phyloP scores from a whole-genome alignment of 352 stramenopile species.

The Phytophthora podocarpi region DNA sequence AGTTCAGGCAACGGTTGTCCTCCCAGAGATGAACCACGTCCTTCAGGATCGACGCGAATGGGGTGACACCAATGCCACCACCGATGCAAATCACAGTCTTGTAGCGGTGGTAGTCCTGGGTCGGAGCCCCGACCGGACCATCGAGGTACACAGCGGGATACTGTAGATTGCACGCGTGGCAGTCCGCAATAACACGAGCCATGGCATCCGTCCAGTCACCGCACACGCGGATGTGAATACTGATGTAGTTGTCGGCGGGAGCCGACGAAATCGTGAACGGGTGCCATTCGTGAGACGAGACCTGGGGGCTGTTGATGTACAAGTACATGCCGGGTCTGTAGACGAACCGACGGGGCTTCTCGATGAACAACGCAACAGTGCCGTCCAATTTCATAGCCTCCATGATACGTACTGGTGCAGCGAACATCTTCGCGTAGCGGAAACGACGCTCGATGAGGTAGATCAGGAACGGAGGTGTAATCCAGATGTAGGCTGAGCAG shows the following conservation, averaged over 20 bases:
- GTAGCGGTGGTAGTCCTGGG: conserved; percentile 79
- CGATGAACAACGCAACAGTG: conserved; percentile 76
- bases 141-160: conserved; percentile 80
- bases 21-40: conserved; percentile 79
- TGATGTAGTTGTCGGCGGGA: conserved; percentile 82
- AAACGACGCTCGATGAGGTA: conserved; percentile 78
- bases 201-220: conserved; percentile 80
- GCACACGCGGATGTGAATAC: conserved; percentile 75
- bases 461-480: conserved; percentile 64
- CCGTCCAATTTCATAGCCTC: conserved; percentile 69
- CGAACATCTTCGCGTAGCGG: conserved; percentile 76
- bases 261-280: conserved; percentile 92
- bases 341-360: conserved; percentile 72
- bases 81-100: conserved; percentile 78
- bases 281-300: conserved; percentile 89
- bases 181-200: conserved; percentile 60
- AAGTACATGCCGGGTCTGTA: conserved; percentile 88
- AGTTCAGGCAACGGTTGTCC: conserved; percentile 76
- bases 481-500: conserved; percentile 67
- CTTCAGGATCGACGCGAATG: conserved; percentile 83
- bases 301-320: conserved; percentile 85
- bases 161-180: conserved; percentile 60
- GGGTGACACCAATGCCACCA: conserved; percentile 83
- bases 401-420: conserved; percentile 64
- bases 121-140: conserved; percentile 72